Conservation (phyloP, 148 eudicot genomes). For the Camellia sinensis region DNA sequence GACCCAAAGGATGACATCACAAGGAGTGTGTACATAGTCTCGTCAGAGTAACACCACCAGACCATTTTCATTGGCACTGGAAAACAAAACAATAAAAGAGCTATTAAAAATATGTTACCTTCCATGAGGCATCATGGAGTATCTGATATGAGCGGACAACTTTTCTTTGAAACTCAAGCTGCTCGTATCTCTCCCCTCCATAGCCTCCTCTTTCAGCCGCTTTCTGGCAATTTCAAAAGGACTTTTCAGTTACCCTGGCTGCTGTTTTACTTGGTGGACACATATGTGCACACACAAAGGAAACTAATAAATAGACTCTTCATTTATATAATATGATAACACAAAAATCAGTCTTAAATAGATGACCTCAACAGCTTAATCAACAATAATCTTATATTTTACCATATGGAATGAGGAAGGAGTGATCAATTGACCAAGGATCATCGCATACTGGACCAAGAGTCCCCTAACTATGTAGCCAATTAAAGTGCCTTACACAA, state of each 20-base stretch:
- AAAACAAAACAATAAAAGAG: neutral
- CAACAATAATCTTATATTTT: neutral
- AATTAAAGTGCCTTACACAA: neutral
- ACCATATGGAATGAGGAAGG: neutral
- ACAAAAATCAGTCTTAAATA: neutral
- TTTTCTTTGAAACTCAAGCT: slow-evolving; percentile 82
- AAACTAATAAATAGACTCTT: neutral
- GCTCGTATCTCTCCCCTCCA: slow-evolving; percentile 91
- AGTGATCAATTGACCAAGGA: neutral
- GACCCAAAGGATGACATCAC: neutral
- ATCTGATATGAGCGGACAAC: slow-evolving; percentile 61
- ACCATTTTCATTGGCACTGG: neutral
- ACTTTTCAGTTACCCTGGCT: slow-evolving; percentile 8
- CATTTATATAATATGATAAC: neutral
- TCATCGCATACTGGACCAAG: neutral
- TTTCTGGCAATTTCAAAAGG: slow-evolving; percentile 43
- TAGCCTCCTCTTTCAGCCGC: slow-evolving; percentile 99
- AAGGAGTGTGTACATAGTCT: neutral
- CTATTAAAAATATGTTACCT: slow-evolving; percentile 40
- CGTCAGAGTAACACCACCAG: neutral
- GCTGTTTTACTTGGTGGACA: neutral
- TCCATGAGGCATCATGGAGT: slow-evolving; percentile 77
- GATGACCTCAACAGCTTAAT: slow-evolving; percentile 10
- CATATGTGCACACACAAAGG: neutral
- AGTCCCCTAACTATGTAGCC: neutral